Base-by-base conservation (phyloP, 2,329 filamentous ascomycete genomes). In the Penicillium sp. region DNA sequence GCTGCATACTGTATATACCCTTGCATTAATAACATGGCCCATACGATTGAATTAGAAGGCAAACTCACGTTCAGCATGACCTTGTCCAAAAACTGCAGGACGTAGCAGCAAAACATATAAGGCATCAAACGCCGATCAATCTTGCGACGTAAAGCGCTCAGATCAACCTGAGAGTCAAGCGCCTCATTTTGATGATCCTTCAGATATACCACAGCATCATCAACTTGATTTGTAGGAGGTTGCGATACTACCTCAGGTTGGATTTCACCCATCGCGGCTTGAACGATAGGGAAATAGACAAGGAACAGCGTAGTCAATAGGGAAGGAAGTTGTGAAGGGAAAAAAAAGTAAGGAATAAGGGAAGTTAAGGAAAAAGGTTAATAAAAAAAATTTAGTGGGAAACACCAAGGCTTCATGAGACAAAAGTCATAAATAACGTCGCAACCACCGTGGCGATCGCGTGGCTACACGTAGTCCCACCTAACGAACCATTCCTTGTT, bases 1-100 rank as follows among this genome's bases (percentile, higher is more conserved):
- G 82, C 82, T 11, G 83, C 84, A 65, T 87, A 66, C 64, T 64
- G 34, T n/a, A 10, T 10, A 33, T 5, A 44, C 38, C 31, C n/a
- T 29, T 21, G 11, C 16, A 11, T 51, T 50, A 57, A 36, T 11
- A 7, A n/a, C 6, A 38, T 19, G 21, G n/a, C 9, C 9, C 7
- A 19, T 31, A 34, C 16, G 31, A n/a, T 7, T 19, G 25, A 8
- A 23, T 13, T 10, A 23, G 23, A 23, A 23, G 23, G 4, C 15
- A 16, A 34, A 38, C 65, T 55, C 21, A 67, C 66, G 50, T 69
- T 70, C n/a, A 70, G 62, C 60, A 70, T 62, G 15, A 69, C 66
- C 53, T 74, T 74, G 59, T 74, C 71, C 21, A 74, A 55, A 43
- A 70, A 74, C 51, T 74, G 70, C 41, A 74, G 56, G 2, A 69